Conservation (phyloP, 345 rosid species). For the Sonneratia alba region DNA sequence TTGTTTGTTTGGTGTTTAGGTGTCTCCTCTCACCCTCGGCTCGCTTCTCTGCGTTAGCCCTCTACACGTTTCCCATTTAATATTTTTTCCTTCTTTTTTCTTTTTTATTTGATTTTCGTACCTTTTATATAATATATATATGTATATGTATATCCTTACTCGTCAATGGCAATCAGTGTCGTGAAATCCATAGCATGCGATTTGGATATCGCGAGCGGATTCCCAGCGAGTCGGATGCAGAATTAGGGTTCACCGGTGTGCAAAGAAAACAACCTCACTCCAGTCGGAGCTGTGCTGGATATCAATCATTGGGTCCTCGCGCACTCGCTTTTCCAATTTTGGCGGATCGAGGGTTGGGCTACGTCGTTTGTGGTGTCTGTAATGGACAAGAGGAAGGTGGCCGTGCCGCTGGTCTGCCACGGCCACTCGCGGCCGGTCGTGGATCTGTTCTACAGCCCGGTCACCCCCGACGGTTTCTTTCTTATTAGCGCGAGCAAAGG, state of each 20-base stretch:
- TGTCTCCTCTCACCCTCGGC: too few species aligned
- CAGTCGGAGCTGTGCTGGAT: too few species aligned
- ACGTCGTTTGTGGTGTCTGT: background rate
- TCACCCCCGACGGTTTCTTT: conserved; percentile 54
- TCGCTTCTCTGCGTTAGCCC: background rate
- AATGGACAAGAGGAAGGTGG: conserved; percentile 54
- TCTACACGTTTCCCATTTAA: background rate
- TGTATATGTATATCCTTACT: background rate
- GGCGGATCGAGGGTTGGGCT: background rate
- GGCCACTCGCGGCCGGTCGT: conserved; percentile 65
- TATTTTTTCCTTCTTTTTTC: background rate
- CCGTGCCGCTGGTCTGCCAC: conserved; percentile 52
- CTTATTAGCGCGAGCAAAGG: conserved; percentile 68
- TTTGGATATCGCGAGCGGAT: too few species aligned
- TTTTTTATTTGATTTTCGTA: background rate
- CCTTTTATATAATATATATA: background rate
- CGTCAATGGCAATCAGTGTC: background rate
- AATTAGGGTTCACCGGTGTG: too few species aligned
- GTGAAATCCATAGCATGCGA: too few species aligned
- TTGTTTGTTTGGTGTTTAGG: too few species aligned
- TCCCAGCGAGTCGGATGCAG: too few species aligned
- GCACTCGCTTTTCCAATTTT: too few species aligned
- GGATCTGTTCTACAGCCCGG: conserved; percentile 52
- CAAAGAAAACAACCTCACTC: too few species aligned
- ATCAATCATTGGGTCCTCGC: too few species aligned